Conservation (phyloP, 1,284 basidiomycete species). For the Boletus smithii region DNA sequence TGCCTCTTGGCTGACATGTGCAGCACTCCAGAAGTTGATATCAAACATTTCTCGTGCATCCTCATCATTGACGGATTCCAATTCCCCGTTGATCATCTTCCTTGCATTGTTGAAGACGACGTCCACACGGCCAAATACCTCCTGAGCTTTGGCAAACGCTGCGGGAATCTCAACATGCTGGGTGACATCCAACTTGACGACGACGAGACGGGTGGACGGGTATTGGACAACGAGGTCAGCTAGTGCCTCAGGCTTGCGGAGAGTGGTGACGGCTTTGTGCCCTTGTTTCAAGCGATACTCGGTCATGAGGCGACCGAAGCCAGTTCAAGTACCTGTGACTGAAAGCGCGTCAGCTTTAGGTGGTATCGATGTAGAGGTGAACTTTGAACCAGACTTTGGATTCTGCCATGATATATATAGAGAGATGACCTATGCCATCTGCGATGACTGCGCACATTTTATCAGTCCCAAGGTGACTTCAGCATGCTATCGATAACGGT, state of each 20-base stretch:
- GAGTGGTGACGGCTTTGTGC: constrained; percentile 36
- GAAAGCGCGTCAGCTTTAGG: neutral
- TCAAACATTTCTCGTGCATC: constrained; percentile 34
- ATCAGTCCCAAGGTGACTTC: neutral
- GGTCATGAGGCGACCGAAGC: constrained; percentile 23
- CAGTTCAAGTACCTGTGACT: constrained; percentile 29
- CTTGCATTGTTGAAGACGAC: constrained; percentile 40
- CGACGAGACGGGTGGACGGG: constrained; percentile 31
- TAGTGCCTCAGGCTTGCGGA: constrained; percentile 31
- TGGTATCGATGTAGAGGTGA: too few relatives aligned
- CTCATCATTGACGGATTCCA: constrained; percentile 22
- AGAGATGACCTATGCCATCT: neutral
- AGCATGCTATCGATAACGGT: neutral
- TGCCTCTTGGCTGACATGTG: constrained; percentile 31
- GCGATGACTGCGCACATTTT: neutral
- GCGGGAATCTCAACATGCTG: constrained; percentile 23
- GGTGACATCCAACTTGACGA: constrained; percentile 41
- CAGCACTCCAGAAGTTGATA: constrained; percentile 37
- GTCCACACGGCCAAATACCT: constrained; percentile 39
- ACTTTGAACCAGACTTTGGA: constrained; percentile 19
- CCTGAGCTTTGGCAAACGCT: constrained; percentile 35
- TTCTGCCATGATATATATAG: constrained; percentile 26
- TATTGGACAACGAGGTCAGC: constrained; percentile 30
- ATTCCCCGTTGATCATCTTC: constrained; percentile 18
- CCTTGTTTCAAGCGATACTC: constrained; percentile 29